Percentiles rank a stretch among this genome's conserved stretches.
Evolutionary conservation across 495 filamentous ascomycete species (phyloP).

Genomic region (Hyaloscypha bicolor): DNA sequence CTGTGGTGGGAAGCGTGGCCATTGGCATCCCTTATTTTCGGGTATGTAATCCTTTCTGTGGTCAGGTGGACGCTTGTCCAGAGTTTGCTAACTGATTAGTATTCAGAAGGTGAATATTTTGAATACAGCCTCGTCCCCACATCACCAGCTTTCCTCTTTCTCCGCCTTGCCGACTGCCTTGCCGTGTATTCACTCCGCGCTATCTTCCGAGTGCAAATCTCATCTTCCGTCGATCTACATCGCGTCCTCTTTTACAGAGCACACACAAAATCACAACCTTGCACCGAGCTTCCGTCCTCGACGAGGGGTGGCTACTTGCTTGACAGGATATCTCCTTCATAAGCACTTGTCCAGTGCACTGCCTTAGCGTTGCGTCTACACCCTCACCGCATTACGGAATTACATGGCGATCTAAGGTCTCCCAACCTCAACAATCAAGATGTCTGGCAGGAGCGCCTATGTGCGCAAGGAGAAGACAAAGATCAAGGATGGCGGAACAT

Average conservation of each 20-base stretch:
- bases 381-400: neutral
- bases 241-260: too few species aligned
- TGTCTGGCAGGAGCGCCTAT: constrained; percentile 59
- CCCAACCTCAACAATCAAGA: constrained; percentile 26
- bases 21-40: neutral
- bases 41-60: neutral
- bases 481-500: constrained; percentile 37
- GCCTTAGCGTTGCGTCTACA: neutral
- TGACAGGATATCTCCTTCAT: neutral
- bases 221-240: too few species aligned
- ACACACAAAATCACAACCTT: too few species aligned
- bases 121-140: neutral
- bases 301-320: neutral
- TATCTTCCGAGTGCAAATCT: too few species aligned
- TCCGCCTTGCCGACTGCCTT: too few species aligned
- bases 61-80: neutral
- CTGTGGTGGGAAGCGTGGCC: neutral
- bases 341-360: neutral
- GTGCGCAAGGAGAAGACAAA: constrained; percentile 56
- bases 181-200: too few species aligned
- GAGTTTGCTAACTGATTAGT: neutral
- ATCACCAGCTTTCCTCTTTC: too few species aligned
- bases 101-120: neutral
- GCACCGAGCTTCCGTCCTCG: neutral
- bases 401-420: constrained; percentile 7